These are phyloP conservation scores for Bruguiera parviflora DNA, from an alignment of 345 rosid genomes.

Conservation along the genomic window DNA sequence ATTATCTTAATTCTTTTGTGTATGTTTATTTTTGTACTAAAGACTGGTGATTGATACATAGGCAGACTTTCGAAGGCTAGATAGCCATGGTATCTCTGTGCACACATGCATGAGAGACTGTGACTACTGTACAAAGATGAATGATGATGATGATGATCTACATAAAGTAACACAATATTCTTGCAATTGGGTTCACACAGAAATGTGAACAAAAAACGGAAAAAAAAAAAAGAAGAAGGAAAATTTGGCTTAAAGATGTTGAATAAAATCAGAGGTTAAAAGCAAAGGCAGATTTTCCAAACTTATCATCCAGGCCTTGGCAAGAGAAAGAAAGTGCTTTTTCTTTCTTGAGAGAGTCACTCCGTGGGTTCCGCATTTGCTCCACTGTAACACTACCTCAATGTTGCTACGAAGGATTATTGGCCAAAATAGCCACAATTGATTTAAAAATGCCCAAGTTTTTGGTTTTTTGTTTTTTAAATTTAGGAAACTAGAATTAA, in stretches of 20 bases:
- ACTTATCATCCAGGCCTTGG: constrained; percentile 21
- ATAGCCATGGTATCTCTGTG: not conserved
- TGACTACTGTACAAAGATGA: constrained; percentile 10
- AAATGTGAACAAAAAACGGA: constrained; percentile 1
- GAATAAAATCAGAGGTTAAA: constrained; percentile 40
- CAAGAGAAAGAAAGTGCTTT: constrained; percentile 20
- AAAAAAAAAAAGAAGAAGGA: not conserved
- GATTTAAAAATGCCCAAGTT: no score
- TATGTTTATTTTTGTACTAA: constrained; percentile 1
- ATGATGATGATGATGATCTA: constrained; percentile 8
- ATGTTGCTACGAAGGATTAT: not conserved
- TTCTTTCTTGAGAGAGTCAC: constrained; percentile 13
- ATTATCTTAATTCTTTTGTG: not conserved
- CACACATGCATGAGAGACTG: constrained; percentile 16
- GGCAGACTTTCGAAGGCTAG: constrained; percentile 16
- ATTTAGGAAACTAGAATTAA: no score
- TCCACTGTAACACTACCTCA: constrained; percentile 31
- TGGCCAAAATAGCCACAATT: not conserved
- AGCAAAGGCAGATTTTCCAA: constrained; percentile 57
- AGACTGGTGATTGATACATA: not conserved
- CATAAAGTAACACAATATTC: constrained; percentile 17
- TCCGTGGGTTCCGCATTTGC: constrained; percentile 30
- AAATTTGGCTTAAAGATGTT: constrained; percentile 13
- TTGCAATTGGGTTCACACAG: constrained; percentile 18
- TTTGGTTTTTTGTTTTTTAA: no score